Conservation (phyloP, 2,329 filamentous ascomycete species). For the Aspergillus sp. region DNA sequence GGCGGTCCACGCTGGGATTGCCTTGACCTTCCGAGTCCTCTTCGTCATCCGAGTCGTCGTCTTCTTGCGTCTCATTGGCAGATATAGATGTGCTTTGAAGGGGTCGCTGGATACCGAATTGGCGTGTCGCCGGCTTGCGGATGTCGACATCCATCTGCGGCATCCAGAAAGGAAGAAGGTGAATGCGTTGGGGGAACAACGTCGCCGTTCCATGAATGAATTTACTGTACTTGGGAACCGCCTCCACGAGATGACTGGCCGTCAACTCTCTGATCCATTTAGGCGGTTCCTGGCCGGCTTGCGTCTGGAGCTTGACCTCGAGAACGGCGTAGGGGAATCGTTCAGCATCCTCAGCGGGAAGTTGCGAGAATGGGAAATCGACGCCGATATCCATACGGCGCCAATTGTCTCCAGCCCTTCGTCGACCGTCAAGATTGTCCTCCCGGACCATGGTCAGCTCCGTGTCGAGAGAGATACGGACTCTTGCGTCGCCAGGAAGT, state of each 20-base stretch:
- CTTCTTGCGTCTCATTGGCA: conserved; percentile 74
- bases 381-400: conserved; percentile 96
- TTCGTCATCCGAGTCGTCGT: conserved; percentile 69
- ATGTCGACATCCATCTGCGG: conserved; percentile 99
- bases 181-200: conserved; percentile 81
- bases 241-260: conserved; percentile 90
- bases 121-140: conserved; percentile 82
- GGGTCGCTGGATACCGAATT: conserved; percentile 85
- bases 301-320: conserved; percentile 96
- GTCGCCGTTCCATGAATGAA: conserved; percentile 94
- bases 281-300: conserved; percentile 89
- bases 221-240: conserved; percentile 99
- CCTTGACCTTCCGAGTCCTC: conserved; percentile 28
- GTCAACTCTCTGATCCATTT: conserved; percentile 96
- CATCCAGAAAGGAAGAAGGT: conserved; percentile 94
- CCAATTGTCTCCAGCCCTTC: conserved; percentile 84
- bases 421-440: conserved; percentile 83
- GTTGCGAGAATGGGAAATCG: conserved; percentile 88
- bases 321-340: conserved; percentile 94
- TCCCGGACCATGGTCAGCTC: conserved; percentile 94
- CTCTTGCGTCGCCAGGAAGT: conserved; percentile 89
- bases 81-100: conserved; percentile 71
- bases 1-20: neutral
- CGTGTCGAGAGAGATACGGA: conserved; percentile 94
- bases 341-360: conserved; percentile 80